Evolutionary conservation across 2,329 filamentous ascomycete species (phyloP).

Genomic region (Ophiosphaerella korrae): DNA sequence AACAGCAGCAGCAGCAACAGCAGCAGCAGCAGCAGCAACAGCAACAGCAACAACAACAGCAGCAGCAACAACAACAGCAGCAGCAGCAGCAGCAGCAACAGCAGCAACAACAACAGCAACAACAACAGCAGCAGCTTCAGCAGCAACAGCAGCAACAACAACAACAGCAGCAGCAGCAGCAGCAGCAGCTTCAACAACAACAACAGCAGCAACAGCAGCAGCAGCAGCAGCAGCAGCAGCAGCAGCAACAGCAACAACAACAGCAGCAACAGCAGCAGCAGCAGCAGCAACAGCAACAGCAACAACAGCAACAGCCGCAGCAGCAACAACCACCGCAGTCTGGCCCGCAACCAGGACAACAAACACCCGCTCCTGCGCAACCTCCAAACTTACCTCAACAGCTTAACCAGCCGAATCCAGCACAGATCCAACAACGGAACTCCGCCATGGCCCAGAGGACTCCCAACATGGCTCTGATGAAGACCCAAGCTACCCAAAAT

Average conservation of each 20-base stretch:
- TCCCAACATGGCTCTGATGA: constrained; percentile 39
- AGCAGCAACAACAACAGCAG: constrained; percentile 29
- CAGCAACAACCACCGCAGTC: constrained; percentile 14
- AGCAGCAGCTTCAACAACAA: constrained; percentile 36
- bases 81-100: constrained; percentile 29
- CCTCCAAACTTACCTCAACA: constrained; percentile 39
- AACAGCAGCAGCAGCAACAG: constrained; percentile 48
- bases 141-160: constrained; percentile 42
- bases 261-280: constrained; percentile 39
- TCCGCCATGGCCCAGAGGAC: constrained; percentile 29
- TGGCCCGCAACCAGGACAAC: constrained; percentile 51
- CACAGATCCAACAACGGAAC: constrained; percentile 43
- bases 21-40: constrained; percentile 43
- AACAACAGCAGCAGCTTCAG: constrained; percentile 41
- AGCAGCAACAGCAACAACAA: constrained; percentile 16
- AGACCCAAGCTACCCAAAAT: constrained; percentile 20
- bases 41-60: constrained; percentile 33
- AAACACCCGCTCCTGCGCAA: constrained; percentile 48
- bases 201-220: neutral
- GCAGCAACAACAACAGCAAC: constrained; percentile 28
- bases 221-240: neutral
- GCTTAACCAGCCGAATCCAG: constrained; percentile 38
- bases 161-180: constrained; percentile 41
- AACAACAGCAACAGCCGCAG: neutral
- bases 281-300: neutral